Evolutionary conservation across 208 protist genomes (phyloP).

Genomic region (Naegleria lovaniensis): DNA sequence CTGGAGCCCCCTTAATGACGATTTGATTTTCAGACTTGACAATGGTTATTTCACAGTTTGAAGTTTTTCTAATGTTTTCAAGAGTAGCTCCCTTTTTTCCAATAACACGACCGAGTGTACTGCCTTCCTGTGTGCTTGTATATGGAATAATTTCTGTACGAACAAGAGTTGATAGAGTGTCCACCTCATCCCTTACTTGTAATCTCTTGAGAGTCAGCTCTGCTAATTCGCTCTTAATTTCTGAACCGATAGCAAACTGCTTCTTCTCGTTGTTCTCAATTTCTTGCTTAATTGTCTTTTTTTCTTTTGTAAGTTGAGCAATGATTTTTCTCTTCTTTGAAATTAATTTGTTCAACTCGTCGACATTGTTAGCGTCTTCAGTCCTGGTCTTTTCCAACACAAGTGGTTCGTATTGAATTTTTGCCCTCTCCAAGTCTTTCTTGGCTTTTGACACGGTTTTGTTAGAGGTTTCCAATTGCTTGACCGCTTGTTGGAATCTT

Average conservation of each 20-base stretch:
- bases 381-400: not conserved
- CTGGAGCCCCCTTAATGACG: not conserved
- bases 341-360: not conserved
- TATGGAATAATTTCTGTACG: not conserved
- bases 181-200: not conserved
- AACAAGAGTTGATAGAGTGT: not conserved
- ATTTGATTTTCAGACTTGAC: not conserved
- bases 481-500: not conserved
- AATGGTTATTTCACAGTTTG: not conserved
- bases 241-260: not conserved
- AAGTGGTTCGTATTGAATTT: not conserved
- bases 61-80: not conserved
- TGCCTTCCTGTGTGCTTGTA: not conserved
- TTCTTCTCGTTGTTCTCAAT: not conserved
- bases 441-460: not conserved
- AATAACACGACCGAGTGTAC: not conserved
- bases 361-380: not conserved
- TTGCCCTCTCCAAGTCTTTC: not conserved
- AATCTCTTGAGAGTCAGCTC: not conserved
- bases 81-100: not conserved
- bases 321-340: not conserved
- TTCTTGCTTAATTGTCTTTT: not conserved
- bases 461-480: not conserved
- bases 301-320: not conserved
- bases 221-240: not conserved